phyloP scores from a whole-genome alignment of 2,329 filamentous ascomycete species.

The Botrytis squamosa region DNA sequence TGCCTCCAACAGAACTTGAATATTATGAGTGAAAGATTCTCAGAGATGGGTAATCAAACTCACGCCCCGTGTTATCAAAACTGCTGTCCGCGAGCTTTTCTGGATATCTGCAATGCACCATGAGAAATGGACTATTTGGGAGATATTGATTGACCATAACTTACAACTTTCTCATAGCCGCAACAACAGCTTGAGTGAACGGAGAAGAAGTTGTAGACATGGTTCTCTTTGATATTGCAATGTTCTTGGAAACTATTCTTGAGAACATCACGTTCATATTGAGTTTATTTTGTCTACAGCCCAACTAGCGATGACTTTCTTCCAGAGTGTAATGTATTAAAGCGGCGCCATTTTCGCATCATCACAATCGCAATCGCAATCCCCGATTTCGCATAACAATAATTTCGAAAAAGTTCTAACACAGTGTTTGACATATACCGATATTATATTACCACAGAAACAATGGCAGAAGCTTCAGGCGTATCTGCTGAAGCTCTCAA shows the following conservation, averaged over 20 bases:
- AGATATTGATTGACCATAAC: slow-evolving; percentile 39
- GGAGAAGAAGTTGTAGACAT: slow-evolving; percentile 35
- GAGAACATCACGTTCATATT: slow-evolving; percentile 29
- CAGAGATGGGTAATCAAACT: slow-evolving; percentile 15
- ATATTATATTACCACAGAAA: slow-evolving; percentile 19
- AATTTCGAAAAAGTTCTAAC: not conserved
- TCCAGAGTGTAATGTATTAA: not conserved
- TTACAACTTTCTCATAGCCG: slow-evolving; percentile 76
- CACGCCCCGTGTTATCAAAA: slow-evolving; percentile 92
- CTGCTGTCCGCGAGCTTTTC: slow-evolving; percentile 83
- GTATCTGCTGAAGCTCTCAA: slow-evolving; percentile 74
- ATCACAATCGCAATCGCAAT: not conserved
- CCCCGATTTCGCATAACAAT: slow-evolving; percentile 19
- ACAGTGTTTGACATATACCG: not conserved
- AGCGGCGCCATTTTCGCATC: slow-evolving; percentile 24
- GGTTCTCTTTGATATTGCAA: slow-evolving; percentile 20
- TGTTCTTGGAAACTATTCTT: slow-evolving; percentile 25
- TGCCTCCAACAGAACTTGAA: slow-evolving; percentile 65
- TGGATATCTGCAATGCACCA: slow-evolving; percentile 66
- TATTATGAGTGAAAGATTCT: slow-evolving; percentile 22
- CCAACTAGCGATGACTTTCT: slow-evolving; percentile 10
- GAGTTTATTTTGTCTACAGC: slow-evolving; percentile 3
- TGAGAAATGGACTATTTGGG: not conserved
- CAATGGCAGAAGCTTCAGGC: slow-evolving; percentile 55
- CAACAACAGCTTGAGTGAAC: slow-evolving; percentile 68